phyloP scores from a whole-genome alignment of 2,329 filamentous ascomycete genomes.

The Sporothrix dimorphospora region DNA sequence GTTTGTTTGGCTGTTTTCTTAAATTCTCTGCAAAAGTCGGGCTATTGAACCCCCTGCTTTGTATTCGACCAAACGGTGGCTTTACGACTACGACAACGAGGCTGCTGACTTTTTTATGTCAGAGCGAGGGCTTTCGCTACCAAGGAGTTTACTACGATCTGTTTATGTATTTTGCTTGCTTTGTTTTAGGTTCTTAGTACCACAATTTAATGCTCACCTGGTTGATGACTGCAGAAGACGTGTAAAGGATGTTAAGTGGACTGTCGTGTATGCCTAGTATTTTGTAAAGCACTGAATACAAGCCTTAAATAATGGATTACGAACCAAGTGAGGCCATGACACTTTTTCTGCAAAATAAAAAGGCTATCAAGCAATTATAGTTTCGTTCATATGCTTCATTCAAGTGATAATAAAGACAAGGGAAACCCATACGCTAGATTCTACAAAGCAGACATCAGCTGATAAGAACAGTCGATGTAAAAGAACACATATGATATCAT shows the following conservation, averaged over 20 bases:
- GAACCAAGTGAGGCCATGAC: too few species aligned
- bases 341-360: too few species aligned
- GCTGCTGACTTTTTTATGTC: not conserved
- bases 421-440: too few species aligned
- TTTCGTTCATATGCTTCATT: too few species aligned
- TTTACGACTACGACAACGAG: not conserved
- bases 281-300: too few species aligned
- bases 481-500: too few species aligned
- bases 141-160: slow-evolving; percentile 1
- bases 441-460: too few species aligned
- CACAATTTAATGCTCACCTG: slow-evolving; percentile 11
- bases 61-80: not conserved
- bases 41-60: not conserved
- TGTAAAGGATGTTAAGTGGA: not conserved
- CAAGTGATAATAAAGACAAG: too few species aligned
- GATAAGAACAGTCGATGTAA: too few species aligned
- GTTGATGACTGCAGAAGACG: not conserved
- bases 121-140: not conserved
- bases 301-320: too few species aligned
- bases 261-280: too few species aligned
- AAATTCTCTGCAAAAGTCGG: not conserved
- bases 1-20: not conserved
- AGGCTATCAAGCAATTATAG: too few species aligned
- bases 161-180: not conserved
- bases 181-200: not conserved